phyloP scores from a whole-genome alignment of 2,329 filamentous ascomycete species.

The Xylaria multiplex region DNA sequence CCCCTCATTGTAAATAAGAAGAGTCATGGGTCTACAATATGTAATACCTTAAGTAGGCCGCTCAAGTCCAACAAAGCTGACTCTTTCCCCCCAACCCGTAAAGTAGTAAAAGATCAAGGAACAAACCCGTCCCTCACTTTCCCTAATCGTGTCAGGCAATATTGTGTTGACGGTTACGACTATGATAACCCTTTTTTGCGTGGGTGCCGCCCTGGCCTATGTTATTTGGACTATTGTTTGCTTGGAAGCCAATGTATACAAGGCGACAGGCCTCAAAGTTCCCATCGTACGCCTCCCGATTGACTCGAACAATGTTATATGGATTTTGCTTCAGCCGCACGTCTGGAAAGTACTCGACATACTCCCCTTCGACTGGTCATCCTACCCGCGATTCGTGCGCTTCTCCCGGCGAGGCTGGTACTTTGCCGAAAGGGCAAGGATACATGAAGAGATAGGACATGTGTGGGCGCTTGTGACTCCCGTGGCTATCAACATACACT shows the following conservation, averaged over 20 bases:
- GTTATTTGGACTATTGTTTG: too few relatives aligned
- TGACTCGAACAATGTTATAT: slow-evolving; percentile 40
- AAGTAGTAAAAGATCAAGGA: too few relatives aligned
- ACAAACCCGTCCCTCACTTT: too few relatives aligned
- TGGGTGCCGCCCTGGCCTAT: too few relatives aligned
- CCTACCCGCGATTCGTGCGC: slow-evolving; percentile 42
- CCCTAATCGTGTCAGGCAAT: too few relatives aligned
- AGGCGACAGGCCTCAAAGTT: slow-evolving; percentile 38
- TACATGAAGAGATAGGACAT: slow-evolving; percentile 36
- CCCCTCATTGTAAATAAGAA: too few relatives aligned
- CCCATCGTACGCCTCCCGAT: slow-evolving; percentile 42
- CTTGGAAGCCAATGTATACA: slow-evolving; percentile 35
- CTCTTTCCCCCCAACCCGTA: too few relatives aligned
- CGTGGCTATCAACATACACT: slow-evolving; percentile 36
- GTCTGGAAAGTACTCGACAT: slow-evolving; percentile 39
- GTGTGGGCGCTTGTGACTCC: slow-evolving; percentile 45
- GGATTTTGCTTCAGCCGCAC: slow-evolving; percentile 41
- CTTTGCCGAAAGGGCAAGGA: slow-evolving; percentile 32
- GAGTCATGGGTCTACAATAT: too few relatives aligned
- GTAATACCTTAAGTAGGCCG: too few relatives aligned
- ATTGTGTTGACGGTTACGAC: too few relatives aligned
- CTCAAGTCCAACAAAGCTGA: too few relatives aligned
- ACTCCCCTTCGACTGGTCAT: slow-evolving; percentile 40
- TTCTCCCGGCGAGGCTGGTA: slow-evolving; percentile 44
- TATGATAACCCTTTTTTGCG: too few relatives aligned